Conservation (phyloP, 768 basidiomycete species). For the Agaricus subrufescens region DNA sequence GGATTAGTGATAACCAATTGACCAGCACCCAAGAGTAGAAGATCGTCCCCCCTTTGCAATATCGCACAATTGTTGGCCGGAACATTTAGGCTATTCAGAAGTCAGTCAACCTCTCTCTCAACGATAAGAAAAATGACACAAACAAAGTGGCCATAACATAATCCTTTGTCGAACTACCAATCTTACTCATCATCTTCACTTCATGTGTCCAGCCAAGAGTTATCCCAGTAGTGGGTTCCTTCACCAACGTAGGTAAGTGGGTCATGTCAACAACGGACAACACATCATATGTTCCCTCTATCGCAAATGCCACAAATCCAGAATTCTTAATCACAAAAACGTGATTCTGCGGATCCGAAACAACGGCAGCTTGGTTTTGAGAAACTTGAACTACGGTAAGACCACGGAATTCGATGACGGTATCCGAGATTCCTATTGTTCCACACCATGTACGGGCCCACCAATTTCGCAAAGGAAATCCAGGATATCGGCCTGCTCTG, state of each 20-base stretch:
- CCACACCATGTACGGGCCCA: slow-evolving; percentile 77
- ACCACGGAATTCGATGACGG: slow-evolving; percentile 76
- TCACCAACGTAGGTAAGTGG: slow-evolving; percentile 56
- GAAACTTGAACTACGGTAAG: slow-evolving; percentile 84
- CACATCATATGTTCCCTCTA: slow-evolving; percentile 76
- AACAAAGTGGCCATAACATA: slow-evolving; percentile 81
- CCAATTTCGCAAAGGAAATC: slow-evolving; percentile 75
- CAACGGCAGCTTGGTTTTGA: slow-evolving; percentile 74
- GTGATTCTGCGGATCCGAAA: slow-evolving; percentile 75
- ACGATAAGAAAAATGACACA: slow-evolving; percentile 17
- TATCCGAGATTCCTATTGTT: slow-evolving; percentile 73
- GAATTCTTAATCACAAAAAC: slow-evolving; percentile 78
- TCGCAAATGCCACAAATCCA: slow-evolving; percentile 73
- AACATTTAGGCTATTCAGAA: slow-evolving; percentile 57
- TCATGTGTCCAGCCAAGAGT: slow-evolving; percentile 72
- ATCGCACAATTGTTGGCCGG: slow-evolving; percentile 87
- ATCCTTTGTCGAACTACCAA: slow-evolving; percentile 43
- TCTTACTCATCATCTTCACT: slow-evolving; percentile 68
- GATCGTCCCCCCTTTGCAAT: slow-evolving; percentile 74
- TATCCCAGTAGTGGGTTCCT: slow-evolving; percentile 57
- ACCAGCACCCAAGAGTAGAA: slow-evolving; percentile 74
- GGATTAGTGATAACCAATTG: slow-evolving; percentile 85
- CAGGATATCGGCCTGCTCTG: slow-evolving; percentile 73
- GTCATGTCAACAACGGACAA: slow-evolving; percentile 84
- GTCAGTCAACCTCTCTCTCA: background rate